Base-by-base conservation (phyloP, 805 yeast genomes). In the Suhomyces sp. region DNA sequence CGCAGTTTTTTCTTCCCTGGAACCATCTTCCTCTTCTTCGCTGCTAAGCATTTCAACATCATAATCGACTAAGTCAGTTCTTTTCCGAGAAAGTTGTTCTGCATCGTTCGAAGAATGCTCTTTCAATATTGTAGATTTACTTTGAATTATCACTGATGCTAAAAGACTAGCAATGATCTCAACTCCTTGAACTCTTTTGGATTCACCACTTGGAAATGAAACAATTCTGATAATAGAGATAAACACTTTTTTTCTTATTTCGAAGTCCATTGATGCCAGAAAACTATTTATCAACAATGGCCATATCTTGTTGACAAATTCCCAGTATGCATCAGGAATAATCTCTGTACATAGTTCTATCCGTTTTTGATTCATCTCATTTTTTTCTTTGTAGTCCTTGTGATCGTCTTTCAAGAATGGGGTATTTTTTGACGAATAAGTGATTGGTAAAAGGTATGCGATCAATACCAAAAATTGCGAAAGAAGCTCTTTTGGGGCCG, bases 261-360 rank as follows among this genome's bases (percentile, higher is more conserved):
- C 81, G 55, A 77, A 81, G 53, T 87, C 89, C 62, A 87, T 85
- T 0, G 93, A 79, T 2, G 93, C 84, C 33, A 87, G 84, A 60
- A 85, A 89, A 7, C 88, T 78, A 54, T 81, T 83, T 9, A 87
- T 65, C 48, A 89, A 60, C 3, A 84, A 57, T 0, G 81, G 77
- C 63, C 84, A 79, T 3, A 84, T 62, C 7, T 74, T 72, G 44
- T 68, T 68, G 6, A 79, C 70, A 61, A 86, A 81, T 1, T 53
- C 53, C 57, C 62, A 57, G 51, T 64, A 71, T 1, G 58, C 56
- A 2, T 48, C 48, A 2, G 66, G 53, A 12, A 61, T 58, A 9
- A 66, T 58, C 1, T 62, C 59, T 8, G 61, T 56, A 47, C 66
- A 74, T 1, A 74, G 59, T 6, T 59, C 57, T n/a, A 66, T 37